Evolutionary conservation across 1,284 basidiomycete species (phyloP), one percentile per base, ranked within the genome.

Genomic region (Phylloboletellus chloephorus): DNA sequence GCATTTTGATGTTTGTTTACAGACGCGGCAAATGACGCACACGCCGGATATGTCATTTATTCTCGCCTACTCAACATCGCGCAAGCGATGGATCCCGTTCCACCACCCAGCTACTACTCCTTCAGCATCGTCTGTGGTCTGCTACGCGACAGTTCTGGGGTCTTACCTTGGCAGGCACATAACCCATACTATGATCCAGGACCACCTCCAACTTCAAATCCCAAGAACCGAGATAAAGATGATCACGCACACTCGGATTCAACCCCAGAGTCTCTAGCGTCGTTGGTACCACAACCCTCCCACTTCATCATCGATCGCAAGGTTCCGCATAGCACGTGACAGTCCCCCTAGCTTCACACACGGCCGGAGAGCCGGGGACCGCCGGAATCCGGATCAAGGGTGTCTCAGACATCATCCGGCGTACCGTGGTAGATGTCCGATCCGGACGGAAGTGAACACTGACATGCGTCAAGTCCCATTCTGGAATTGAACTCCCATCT

Each of bases 1-100:
- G 1, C 31, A 26, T 37, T 32, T 23, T 48, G 35, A 48, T 44
- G 26, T 12, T 25, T 39, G 7, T 36, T 23, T 20, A 7, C 39
- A 88, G 84, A 88, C 60, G 85, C 84, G 6, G 76, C 74, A 22
- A 83, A 84, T 52, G 85, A 88, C 49, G 78, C 78, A 2, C 74
- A 79, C 53, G 71, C 79, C 2, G 79, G 74, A 8, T 72, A 73
- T 46, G 49, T 60, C 0, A 49, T 85, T 17, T 79, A 76, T 56
- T 58, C 53, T 29, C 66, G 56, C 23, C 63, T 85, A 7, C 46
- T 60, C 7, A 44, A 46, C 5, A 69, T 78, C 67, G 60, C 67
- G 5, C 45, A 57, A 12, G 43, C 52, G 5, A 66, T 77, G 56
- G 26, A 32, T 13, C 67, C 67, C 12, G 42, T 53, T 7, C 76